Conservation (phyloP, 352 stramenopile species). For the Pythium chondricola region DNA sequence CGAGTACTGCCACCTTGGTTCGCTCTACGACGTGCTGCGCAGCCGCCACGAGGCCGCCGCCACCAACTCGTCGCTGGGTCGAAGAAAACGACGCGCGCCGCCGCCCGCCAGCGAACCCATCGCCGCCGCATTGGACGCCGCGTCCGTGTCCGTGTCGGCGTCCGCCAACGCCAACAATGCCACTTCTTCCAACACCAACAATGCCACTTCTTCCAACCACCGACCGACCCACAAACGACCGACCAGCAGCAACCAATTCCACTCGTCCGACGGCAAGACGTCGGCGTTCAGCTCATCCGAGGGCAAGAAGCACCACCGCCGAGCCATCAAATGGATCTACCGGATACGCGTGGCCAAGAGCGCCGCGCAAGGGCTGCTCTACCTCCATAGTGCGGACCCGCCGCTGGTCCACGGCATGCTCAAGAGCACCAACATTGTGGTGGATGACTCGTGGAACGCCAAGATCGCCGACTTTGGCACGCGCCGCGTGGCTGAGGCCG, state of each 20-base stretch:
- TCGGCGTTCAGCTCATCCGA: constrained; percentile 18
- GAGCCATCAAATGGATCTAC: constrained; percentile 75
- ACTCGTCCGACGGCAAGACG: not conserved
- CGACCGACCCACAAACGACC: not conserved
- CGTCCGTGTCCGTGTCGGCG: too few species aligned
- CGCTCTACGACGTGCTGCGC: constrained; percentile 93
- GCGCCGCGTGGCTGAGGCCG: constrained; percentile 65
- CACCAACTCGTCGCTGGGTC: constrained; percentile 1
- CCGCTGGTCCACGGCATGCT: constrained; percentile 82
- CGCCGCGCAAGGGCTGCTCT: constrained; percentile 70
- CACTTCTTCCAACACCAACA: not conserved
- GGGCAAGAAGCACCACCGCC: constrained; percentile 25
- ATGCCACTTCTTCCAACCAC: not conserved
- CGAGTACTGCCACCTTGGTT: constrained; percentile 93
- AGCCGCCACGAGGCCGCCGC: constrained; percentile 14
- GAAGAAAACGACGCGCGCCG: not conserved
- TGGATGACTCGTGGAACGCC: constrained; percentile 87
- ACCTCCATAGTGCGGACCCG: constrained; percentile 79
- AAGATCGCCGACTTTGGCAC: constrained; percentile 87
- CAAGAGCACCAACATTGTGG: constrained; percentile 86
- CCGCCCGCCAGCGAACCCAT: too few species aligned
- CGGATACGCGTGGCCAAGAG: constrained; percentile 76
- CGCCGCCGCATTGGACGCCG: too few species aligned
- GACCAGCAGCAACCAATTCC: constrained; percentile 10
- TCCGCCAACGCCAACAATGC: not conserved